Conservation (phyloP, 371 early-diverging fungal species). For the Smittium mucronatum region DNA sequence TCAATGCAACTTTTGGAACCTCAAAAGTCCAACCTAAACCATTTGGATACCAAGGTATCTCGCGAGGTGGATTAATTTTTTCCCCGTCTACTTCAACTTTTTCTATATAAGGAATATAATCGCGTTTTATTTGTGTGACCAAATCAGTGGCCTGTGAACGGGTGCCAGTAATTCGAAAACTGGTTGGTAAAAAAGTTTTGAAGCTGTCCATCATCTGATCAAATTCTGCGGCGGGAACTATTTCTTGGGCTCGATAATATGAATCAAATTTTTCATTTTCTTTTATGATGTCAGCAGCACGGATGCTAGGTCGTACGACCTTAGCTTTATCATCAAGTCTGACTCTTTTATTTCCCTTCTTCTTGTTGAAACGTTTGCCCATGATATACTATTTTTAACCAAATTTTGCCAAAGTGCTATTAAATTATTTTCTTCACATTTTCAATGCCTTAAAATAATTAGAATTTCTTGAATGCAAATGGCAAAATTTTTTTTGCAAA, state of each 20-base stretch:
- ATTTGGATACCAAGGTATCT: conserved; percentile 84
- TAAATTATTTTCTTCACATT: too few species aligned
- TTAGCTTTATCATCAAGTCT: too few species aligned
- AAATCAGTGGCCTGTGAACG: conserved; percentile 37
- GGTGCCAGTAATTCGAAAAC: conserved; percentile 87
- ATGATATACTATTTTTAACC: too few species aligned
- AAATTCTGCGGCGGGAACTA: conserved; percentile 75
- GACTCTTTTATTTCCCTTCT: too few species aligned
- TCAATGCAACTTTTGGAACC: conserved; percentile 52
- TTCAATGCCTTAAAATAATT: too few species aligned
- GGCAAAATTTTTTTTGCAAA: too few species aligned
- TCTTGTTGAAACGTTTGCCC: too few species aligned
- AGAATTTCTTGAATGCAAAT: too few species aligned
- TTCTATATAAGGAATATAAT: conserved; percentile 36
- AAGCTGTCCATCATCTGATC: conserved; percentile 48
- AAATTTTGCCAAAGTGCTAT: too few species aligned
- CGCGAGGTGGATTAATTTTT: conserved; percentile 53
- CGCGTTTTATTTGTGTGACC: conserved; percentile 34
- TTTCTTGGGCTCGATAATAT: conserved; percentile 39
- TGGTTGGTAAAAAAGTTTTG: conserved; percentile 63
- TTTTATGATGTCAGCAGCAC: too few species aligned
- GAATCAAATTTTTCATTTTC: background rate
- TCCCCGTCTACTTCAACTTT: conserved; percentile 30
- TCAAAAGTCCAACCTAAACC: conserved; percentile 75
- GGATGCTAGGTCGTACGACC: too few species aligned